A percentile compares a stretch with the other conserved stretches of the same genome.
phyloP scores from a whole-genome alignment of 2,329 filamentous ascomycete genomes.

The Aspergillus proliferans region DNA sequence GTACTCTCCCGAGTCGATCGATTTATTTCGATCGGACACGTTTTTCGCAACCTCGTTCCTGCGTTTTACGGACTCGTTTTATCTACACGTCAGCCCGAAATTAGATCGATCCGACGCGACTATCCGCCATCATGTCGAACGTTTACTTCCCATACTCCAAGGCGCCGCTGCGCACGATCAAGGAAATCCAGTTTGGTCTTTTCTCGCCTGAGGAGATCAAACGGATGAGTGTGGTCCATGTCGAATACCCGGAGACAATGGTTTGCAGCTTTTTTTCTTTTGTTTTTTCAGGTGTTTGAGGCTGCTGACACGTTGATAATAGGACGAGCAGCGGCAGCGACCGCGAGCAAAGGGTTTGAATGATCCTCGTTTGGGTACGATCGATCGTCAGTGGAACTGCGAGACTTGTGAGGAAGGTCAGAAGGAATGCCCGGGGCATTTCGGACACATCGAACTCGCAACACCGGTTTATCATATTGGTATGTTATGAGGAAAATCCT shows the following conservation, averaged over 20 bases:
- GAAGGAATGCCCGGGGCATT: slow-evolving; percentile 93
- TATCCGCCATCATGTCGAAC: slow-evolving; percentile 71
- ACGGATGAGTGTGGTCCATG: slow-evolving; percentile 93
- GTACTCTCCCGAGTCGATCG: slow-evolving; percentile 6
- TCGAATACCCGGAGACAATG: slow-evolving; percentile 99
- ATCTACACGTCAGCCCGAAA: slow-evolving; percentile 3
- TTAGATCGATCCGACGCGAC: slow-evolving; percentile 13
- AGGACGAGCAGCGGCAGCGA: slow-evolving; percentile 83
- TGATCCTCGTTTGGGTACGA: slow-evolving; percentile 90
- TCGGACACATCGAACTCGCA: slow-evolving; percentile 96
- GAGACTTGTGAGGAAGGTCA: slow-evolving; percentile 94
- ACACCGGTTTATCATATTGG: slow-evolving; percentile 88
- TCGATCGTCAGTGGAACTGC: slow-evolving; percentile 92
- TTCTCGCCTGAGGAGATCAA: slow-evolving; percentile 98
- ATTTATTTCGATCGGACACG: slow-evolving; percentile 3
- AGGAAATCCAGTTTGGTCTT: slow-evolving; percentile 98
- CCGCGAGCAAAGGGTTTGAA: slow-evolving; percentile 90
- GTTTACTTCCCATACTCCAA: slow-evolving; percentile 84
- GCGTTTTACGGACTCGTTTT: slow-evolving; percentile 7
- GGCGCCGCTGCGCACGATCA: slow-evolving; percentile 92
- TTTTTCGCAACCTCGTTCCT: slow-evolving; percentile 8
- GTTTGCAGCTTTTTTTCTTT: slow-evolving; percentile 31
- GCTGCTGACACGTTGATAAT: slow-evolving; percentile 16
- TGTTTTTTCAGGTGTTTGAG: slow-evolving; percentile 6
- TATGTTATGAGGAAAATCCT: slow-evolving; percentile 27